These are phyloP conservation scores for Calycina herbarum DNA, from an alignment of 2,329 filamentous ascomycete genomes.

Conservation along the genomic window DNA sequence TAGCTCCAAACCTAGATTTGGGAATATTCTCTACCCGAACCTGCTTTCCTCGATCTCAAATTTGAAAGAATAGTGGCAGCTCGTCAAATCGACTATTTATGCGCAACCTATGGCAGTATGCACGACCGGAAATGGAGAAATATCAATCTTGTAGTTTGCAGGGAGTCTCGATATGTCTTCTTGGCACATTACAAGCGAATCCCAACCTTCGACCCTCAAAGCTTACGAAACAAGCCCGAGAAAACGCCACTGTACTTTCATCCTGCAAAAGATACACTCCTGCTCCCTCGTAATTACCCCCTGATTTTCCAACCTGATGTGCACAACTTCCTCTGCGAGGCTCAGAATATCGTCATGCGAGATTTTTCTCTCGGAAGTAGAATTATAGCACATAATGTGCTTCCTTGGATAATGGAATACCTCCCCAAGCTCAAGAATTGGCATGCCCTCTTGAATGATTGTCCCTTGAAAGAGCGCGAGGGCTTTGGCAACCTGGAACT, in stretches of 20 bases:
- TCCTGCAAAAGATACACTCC: background rate
- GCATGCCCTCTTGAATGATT: background rate
- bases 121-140: background rate
- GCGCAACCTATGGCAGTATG: background rate
- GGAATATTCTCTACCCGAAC: background rate
- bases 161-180: background rate
- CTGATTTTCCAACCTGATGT: background rate
- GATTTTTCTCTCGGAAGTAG: background rate
- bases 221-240: background rate
- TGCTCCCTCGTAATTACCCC: background rate
- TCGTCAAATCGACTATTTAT: background rate
- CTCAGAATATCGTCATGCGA: background rate
- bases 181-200: background rate
- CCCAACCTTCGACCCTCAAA: background rate
- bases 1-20: background rate
- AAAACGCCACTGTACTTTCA: background rate
- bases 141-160: background rate
- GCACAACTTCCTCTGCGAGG: background rate
- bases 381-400: background rate
- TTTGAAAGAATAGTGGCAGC: background rate
- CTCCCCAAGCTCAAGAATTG: background rate
- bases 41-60: background rate
- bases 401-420: background rate
- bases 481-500: background rate
- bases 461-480: background rate